phyloP scores from a whole-genome alignment of 805 yeast genomes.

The Lipomyces japonicus region DNA sequence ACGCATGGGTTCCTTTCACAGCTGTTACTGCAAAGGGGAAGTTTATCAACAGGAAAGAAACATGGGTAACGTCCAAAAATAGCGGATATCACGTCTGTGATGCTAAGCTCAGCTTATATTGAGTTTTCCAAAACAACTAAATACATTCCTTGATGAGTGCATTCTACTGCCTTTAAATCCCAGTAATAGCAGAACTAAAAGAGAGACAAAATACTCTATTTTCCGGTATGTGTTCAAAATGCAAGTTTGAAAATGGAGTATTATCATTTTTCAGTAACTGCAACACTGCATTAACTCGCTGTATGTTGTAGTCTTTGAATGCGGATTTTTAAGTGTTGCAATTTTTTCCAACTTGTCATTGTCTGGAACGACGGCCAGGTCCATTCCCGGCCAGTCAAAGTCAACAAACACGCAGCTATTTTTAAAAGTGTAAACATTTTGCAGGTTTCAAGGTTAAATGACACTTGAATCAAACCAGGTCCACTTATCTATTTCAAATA shows the following conservation, averaged over 20 bases:
- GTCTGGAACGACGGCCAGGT: slow-evolving; percentile 27
- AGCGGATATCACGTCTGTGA: slow-evolving; percentile 31
- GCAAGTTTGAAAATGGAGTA: slow-evolving; percentile 14
- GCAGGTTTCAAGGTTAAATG: slow-evolving; percentile 35
- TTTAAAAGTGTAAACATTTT: slow-evolving; percentile 36
- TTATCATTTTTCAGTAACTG: slow-evolving; percentile 1
- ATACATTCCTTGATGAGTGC: slow-evolving; percentile 38
- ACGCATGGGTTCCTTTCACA: slow-evolving; percentile 38
- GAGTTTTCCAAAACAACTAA: slow-evolving; percentile 35
- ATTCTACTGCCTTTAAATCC: slow-evolving; percentile 41
- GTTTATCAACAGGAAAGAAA: slow-evolving; percentile 42
- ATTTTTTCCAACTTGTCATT: slow-evolving; percentile 14
- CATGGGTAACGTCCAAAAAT: slow-evolving; percentile 41
- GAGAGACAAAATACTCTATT: slow-evolving; percentile 25
- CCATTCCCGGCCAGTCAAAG: slow-evolving; percentile 9
- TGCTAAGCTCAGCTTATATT: slow-evolving; percentile 36
- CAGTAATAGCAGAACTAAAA: slow-evolving; percentile 41
- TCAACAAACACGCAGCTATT: slow-evolving; percentile 27
- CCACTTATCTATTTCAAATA: slow-evolving; percentile 38
- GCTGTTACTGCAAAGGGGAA: slow-evolving; percentile 41
- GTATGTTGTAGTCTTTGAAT: slow-evolving; percentile 3
- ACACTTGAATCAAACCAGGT: slow-evolving; percentile 37
- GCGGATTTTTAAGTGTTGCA: not conserved
- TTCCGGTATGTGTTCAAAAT: slow-evolving; percentile 27
- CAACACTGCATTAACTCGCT: slow-evolving; percentile 16